A percentile compares a stretch with the other conserved stretches of the same genome.
These are phyloP conservation scores for Cryoendolithus antarcticus DNA, from an alignment of 2,329 filamentous ascomycete genomes.

Conservation along the genomic window DNA sequence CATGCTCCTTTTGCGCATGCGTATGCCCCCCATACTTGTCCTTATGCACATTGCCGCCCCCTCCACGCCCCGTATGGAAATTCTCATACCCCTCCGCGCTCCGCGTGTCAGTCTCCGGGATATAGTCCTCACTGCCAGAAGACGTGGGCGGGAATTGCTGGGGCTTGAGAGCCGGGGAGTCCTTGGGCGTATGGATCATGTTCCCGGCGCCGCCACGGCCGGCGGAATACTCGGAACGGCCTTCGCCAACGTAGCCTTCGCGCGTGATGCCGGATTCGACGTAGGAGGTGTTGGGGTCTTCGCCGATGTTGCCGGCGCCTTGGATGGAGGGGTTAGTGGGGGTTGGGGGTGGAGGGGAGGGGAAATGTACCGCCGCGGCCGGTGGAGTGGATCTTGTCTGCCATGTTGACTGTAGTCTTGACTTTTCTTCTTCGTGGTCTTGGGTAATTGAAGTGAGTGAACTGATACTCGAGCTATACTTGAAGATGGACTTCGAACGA, in stretches of 20 bases:
- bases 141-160: conserved; percentile 10
- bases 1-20: conserved; percentile 18
- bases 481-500: too few species aligned
- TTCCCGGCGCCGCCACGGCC: conserved; percentile 30
- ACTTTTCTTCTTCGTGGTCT: too few species aligned
- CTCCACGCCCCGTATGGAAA: conserved; percentile 35
- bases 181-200: conserved; percentile 17
- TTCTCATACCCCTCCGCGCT: conserved; percentile 24
- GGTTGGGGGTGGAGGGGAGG: background rate
- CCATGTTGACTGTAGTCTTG: conserved; percentile 6
- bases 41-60: conserved; percentile 36
- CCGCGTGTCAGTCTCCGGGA: conserved; percentile 32
- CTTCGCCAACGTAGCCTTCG: conserved; percentile 31
- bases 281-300: conserved; percentile 32
- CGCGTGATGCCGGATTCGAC: conserved; percentile 34
- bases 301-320: conserved; percentile 49
- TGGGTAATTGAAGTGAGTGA: too few species aligned
- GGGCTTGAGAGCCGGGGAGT: background rate
- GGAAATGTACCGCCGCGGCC: conserved; percentile 42
- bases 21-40: conserved; percentile 36
- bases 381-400: conserved; percentile 32
- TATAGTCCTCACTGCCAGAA: conserved; percentile 25
- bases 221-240: conserved; percentile 25
- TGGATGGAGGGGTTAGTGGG: background rate
- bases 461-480: too few species aligned